Base-by-base conservation (phyloP, 345 rosid genomes). In the Populus davidiana region DNA sequence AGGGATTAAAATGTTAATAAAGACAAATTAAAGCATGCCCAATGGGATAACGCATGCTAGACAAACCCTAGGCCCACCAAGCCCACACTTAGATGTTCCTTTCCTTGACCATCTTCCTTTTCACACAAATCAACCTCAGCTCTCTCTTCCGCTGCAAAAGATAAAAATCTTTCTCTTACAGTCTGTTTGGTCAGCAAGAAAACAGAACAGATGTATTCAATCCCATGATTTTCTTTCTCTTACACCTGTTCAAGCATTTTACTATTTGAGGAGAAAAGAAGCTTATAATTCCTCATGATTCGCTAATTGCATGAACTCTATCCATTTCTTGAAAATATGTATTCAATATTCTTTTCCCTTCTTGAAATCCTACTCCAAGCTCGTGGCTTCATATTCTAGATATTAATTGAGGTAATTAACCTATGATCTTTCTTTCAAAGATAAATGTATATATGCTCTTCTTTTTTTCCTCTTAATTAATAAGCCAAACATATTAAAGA, bases 11-110 rank as follows among this genome's bases (percentile, higher is more conserved):
- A 63, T 61, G 75, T 69, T 6, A 25, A 39, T 33, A 35, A 71
- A 82, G 84, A 78, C 85, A 80, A 27, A 1, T 27, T 27, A 27
- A 43, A 83, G 89, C 89, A 86, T 86, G 91, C 82, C 69, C 62
- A 72, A 56, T 77, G 67, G 73, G 67, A 70, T 65, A 80, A 77
- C 80, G 85, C 88, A 87, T 83, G 88, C 90, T 77, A 77, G 90
- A 87, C 88, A 87, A 70, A 14, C 84, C 44, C 41, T 59, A 81
- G 87, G 25, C 83, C 86, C 88, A 84, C 86, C 77, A 56, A 75
- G 59, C 78, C 79, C 81, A 73, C 88, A 82, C 67, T 79, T 39
- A 47, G 29, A 75, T 38, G 67, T 69, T 65, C 72, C 77, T 86
- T 66, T 82, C 77, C 84, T 70, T 2, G 8, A 59, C n/a, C 67